Evolutionary conservation across 495 filamentous ascomycete genomes (phyloP).

Genomic region (Penicillium waksmanii): DNA sequence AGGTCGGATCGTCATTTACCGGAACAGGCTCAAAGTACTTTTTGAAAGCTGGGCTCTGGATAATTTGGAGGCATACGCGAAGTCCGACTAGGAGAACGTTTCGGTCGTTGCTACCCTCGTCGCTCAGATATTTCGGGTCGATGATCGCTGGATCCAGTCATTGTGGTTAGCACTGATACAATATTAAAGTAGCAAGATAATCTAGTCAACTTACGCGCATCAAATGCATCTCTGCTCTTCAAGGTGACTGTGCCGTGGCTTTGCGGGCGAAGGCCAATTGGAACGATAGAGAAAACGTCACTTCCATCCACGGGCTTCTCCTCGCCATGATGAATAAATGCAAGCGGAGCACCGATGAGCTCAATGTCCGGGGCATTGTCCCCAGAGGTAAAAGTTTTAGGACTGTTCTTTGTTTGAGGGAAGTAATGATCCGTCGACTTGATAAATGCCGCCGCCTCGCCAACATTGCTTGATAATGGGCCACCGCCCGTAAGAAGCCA

Average conservation of each 20-base stretch:
- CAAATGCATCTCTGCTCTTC: conserved; percentile 23
- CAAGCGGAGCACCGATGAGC: conserved; percentile 27
- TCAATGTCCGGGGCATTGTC: conserved; percentile 22
- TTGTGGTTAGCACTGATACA: background rate
- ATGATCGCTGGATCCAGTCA: conserved; percentile 22
- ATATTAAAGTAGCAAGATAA: background rate
- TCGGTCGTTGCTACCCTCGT: conserved; percentile 24
- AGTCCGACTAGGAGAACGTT: conserved; percentile 25
- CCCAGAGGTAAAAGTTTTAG: conserved; percentile 21
- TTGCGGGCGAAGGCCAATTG: conserved; percentile 24
- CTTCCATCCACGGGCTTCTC: conserved; percentile 16
- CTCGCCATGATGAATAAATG: conserved; percentile 31
- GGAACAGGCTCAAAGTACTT: conserved; percentile 22
- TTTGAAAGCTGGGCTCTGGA: conserved; percentile 24
- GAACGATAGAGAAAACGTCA: conserved; percentile 23
- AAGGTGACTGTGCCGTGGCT: conserved; percentile 27
- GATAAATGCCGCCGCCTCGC: conserved; percentile 29
- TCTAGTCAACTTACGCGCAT: conserved; percentile 17
- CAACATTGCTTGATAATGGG: conserved; percentile 28
- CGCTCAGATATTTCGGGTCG: conserved; percentile 28
- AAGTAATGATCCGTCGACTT: conserved; percentile 19
- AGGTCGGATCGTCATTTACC: conserved; percentile 21
- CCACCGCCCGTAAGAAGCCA: conserved; percentile 24
- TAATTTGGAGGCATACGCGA: conserved; percentile 23
- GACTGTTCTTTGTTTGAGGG: background rate